These are phyloP conservation scores for Mucuna pruriens DNA, from an alignment of 306 rosid genomes.

Conservation along the genomic window DNA sequence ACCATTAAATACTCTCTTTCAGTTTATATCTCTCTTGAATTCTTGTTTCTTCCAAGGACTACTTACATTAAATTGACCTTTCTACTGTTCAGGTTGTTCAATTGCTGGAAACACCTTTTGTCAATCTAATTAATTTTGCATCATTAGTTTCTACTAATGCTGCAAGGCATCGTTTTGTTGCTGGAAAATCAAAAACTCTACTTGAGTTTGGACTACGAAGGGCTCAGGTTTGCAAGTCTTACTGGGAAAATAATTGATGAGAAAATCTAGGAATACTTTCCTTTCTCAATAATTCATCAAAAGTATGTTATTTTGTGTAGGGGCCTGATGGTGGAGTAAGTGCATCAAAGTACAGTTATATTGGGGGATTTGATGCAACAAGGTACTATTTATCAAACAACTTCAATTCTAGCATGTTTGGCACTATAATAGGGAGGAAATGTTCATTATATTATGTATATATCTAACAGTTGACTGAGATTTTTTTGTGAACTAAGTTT, in stretches of 20 bases:
- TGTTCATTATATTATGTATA: neutral
- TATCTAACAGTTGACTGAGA: neutral
- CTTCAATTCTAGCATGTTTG: neutral
- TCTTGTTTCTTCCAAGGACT: constrained; percentile 12
- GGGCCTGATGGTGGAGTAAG: constrained; percentile 97
- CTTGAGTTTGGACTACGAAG: constrained; percentile 95
- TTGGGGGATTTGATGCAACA: constrained; percentile 97
- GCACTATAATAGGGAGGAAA: neutral
- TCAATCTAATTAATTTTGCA: constrained; percentile 77
- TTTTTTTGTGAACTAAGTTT: neutral
- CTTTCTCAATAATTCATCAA: constrained; percentile 13
- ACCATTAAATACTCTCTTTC: neutral
- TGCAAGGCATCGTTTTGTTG: constrained; percentile 93
- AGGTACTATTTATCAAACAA: constrained; percentile 57
- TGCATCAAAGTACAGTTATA: constrained; percentile 91
- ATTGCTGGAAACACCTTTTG: constrained; percentile 88
- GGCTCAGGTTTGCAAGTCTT: constrained; percentile 64
- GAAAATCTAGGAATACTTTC: neutral
- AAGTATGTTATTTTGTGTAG: constrained; percentile 50
- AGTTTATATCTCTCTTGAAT: neutral
- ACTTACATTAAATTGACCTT: neutral
- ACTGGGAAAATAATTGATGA: constrained; percentile 11
- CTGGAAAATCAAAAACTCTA: constrained; percentile 83
- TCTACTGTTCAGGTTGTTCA: constrained; percentile 77
- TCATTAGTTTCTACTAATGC: constrained; percentile 93